Evolutionary conservation across 495 filamentous ascomycete genomes (phyloP), one percentile per base, ranked within the genome.

Genomic region (Neurospora sp.): DNA sequence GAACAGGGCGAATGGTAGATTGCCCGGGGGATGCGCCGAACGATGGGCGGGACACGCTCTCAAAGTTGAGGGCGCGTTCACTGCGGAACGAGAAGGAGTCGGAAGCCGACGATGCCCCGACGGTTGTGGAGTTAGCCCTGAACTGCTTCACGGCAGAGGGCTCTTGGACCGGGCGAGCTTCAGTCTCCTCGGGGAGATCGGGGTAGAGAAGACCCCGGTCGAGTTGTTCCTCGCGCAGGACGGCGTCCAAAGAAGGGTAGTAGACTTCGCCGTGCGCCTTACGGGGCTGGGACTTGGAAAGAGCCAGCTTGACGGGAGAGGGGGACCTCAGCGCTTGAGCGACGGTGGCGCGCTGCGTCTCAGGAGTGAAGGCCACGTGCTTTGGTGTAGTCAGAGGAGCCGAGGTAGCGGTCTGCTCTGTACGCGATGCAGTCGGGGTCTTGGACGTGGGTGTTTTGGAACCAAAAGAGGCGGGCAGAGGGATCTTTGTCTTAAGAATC

Each of bases 21-120:
- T 88, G 86, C 8, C 84, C 86, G 8, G 83, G 82, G n/a, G 83
- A 84, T 7, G 77, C 78, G 40, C 85, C 85, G 70, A 87, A 86
- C 10, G 82, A 82, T 42, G 82, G 80, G 35, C 84, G 82, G 8
- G 75, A 61, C 68, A 74, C 73, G 48, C 53, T 35, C 14, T 65
- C 53, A 70, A 90, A 88, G 42, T 79, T 79, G 79, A 89, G 88
- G 2, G 85, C 88, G 75, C 86, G 84, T 68, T 89, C 87, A 73
- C 82, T 84, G 31, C 87, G 84, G 84, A 90, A 90, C 0, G 88
- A 88, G 73, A 90, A 90, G 20, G 83, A 85, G 68, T 85, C 83
- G 9, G 89, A 85, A 17, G 80, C 81, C 7, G 83, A 76, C 6
- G 82, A 75, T 45, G 79, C 78, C 8, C 17, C 53, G 3, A 65